phyloP scores from a whole-genome alignment of 345 rosid species.

The Punica granatum region DNA sequence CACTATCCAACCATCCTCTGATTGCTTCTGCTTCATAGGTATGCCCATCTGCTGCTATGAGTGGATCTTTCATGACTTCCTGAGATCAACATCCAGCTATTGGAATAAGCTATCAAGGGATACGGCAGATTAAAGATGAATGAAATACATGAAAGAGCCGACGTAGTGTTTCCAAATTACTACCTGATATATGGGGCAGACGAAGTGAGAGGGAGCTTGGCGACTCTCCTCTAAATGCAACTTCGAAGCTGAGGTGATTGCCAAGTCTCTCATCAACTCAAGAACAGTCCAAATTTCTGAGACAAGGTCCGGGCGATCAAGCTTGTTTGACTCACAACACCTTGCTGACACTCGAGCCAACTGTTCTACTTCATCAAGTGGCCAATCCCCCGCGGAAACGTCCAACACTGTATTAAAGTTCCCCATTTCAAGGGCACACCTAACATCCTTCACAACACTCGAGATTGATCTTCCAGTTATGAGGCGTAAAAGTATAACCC shows the following conservation, averaged over 20 bases:
- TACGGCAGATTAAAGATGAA: background rate
- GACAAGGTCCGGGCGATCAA: slow-evolving; percentile 47
- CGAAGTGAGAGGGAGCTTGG: slow-evolving; percentile 62
- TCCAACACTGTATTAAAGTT: slow-evolving; percentile 55
- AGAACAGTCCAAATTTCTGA: slow-evolving; percentile 46
- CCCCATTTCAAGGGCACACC: slow-evolving; percentile 55
- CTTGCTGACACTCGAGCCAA: slow-evolving; percentile 58
- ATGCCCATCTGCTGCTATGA: slow-evolving; percentile 84
- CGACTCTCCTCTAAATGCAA: slow-evolving; percentile 33
- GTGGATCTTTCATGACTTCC: slow-evolving; percentile 85
- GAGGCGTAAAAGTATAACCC: slow-evolving; percentile 69
- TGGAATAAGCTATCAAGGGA: background rate
- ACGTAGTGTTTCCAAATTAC: background rate
- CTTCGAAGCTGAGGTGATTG: slow-evolving; percentile 22
- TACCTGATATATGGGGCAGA: slow-evolving; percentile 93
- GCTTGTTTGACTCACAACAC: slow-evolving; percentile 48
- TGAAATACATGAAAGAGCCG: background rate
- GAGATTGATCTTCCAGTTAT: slow-evolving; percentile 56
- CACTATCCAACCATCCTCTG: slow-evolving; percentile 74
- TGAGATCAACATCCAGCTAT: slow-evolving; percentile 14
- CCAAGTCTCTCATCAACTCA: slow-evolving; percentile 39
- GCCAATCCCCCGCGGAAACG: slow-evolving; percentile 74
- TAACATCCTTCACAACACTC: slow-evolving; percentile 44
- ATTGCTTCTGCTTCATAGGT: slow-evolving; percentile 89
- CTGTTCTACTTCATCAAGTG: slow-evolving; percentile 39